Evolutionary conservation across 495 filamentous ascomycete genomes (phyloP), one percentile per base, ranked within the genome.

Genomic region (Annulohypoxylon moriforme): DNA sequence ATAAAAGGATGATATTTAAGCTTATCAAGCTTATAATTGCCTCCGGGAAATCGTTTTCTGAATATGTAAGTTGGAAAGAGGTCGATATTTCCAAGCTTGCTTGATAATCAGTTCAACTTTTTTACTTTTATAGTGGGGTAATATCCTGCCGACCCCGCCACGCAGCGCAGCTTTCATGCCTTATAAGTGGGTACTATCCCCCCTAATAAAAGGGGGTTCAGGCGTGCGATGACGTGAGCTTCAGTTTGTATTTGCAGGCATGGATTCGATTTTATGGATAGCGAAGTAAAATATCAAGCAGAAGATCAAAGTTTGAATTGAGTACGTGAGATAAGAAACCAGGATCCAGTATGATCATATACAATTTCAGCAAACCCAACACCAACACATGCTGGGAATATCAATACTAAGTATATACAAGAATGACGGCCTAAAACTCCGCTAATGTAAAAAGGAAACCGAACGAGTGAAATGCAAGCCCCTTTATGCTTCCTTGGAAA

Each of bases 31-130:
- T 56, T 56, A 61, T 64, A 47, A 50, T 50, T 31, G 27, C 18
- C 18, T 25, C 14, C 59, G 10, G 4, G 8, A 24, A 24, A 27
- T 55, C 53, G 34, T 18, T 42, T 18, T 29, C 3, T 38, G 18
- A 18, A 53, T 58, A 34, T 61, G 49, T 67, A 58, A 33, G 33
- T 52, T 52, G 25, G 58, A 72, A 63, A 14, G 59, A 49, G 42
- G 56, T 73, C 60, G 64, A 65, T 44, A 55, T 46, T 36, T 40
- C 13, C 13, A 40, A 40, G 36, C 36, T 40, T 72, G 66, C 66
- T 69, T 73, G 65, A 69, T 73, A 69, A 73, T 73, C 71, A 73
- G 60, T 66, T 29, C 61, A 66, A 57, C 46, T 60, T 68, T 73
- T 73, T 73, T 64, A 34, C 50, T 52, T 66, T 52, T 11, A 65